Evolutionary conservation across 805 yeast species (phyloP), one percentile per base, ranked within the genome.

Genomic region (Saccharomycopsis javanensis): DNA sequence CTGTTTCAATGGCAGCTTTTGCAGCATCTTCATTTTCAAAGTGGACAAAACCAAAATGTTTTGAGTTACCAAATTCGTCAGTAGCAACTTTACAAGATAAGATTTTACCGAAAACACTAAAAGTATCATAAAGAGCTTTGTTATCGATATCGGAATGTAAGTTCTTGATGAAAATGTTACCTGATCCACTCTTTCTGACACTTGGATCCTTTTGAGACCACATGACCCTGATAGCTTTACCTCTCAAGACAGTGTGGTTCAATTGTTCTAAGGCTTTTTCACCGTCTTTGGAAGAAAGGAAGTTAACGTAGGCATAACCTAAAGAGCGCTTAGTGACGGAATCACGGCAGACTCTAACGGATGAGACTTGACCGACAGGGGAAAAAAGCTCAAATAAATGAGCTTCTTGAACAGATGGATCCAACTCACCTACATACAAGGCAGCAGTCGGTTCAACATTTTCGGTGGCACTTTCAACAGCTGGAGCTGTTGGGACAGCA

Each of bases 161-260:
- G 83, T 94, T 94, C 85, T 94, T 94, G 79, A 94, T 92, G 83
- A 86, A 94, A 65, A 94, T 85, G 82, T 94, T 94, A 70, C 97
- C 97, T 63, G 88, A 86, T 73, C 97, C 97, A 70, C 85, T 85
- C 80, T 85, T 88, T 81, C 99, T 88, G 68, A 84, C 74, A 62
- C 96, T 81, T 64, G 99, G 98, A 73, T 94, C 98, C 78, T 98
- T 89, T 80, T 94, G 98, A 65, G 97, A 90, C 97, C 98, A 90
- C 98, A 94, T 94, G 79, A 94, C 92, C 76, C 99, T 89, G 78
- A 97, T 90, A 68, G 97, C 90, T 70, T 86, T 88, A 70, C 97
- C 97, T 75, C 91, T 91, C 77, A 94, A 84, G 68, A 83, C 83
- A 60, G 90, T 76, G 80, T 94, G 94, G 88, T 92, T 94, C 75